A percentile compares a stretch with the other conserved stretches of the same genome.
phyloP scores from a whole-genome alignment of 2,329 filamentous ascomycete genomes.

The Balansia obtecta region DNA sequence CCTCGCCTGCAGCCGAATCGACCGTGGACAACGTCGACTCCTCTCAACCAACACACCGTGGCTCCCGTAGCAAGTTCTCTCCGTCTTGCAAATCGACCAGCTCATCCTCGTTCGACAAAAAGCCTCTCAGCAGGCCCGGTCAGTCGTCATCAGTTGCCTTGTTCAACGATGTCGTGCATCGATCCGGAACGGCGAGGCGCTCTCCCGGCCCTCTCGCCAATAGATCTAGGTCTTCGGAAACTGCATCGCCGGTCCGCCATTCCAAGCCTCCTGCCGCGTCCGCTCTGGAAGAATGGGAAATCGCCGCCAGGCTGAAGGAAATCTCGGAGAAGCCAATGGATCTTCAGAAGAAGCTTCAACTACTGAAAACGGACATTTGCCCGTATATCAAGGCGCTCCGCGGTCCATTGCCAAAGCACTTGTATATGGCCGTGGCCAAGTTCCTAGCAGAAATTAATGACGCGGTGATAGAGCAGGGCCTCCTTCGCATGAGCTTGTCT shows the following conservation, averaged over 20 bases:
- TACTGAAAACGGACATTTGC: conserved; percentile 18
- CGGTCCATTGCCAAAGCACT: conserved; percentile 16
- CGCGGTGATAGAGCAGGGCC: conserved; percentile 10
- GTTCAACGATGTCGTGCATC: conserved; percentile 24
- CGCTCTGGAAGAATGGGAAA: conserved; percentile 15
- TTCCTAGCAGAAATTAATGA: conserved; percentile 12
- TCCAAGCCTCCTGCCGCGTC: conserved; percentile 3
- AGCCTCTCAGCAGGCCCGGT: background rate
- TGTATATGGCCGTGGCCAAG: conserved; percentile 12
- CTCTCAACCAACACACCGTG: background rate
- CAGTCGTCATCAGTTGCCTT: conserved; percentile 18
- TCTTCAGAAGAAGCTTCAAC: conserved; percentile 11
- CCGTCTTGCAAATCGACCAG: conserved; percentile 2
- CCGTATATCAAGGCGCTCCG: conserved; percentile 17
- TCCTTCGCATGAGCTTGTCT: conserved; percentile 10
- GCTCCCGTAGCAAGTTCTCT: background rate
- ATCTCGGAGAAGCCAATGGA: conserved; percentile 10
- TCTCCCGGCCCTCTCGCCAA: background rate
- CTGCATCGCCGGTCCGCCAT: background rate
- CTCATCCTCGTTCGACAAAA: conserved; percentile 1
- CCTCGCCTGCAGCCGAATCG: conserved; percentile 11
- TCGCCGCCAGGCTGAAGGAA: conserved; percentile 18
- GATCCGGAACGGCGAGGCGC: background rate
- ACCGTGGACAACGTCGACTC: background rate
- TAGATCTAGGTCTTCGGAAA: background rate